A percentile compares a stretch with the other conserved stretches of the same genome.
phyloP scores from a whole-genome alignment of 2,329 filamentous ascomycete genomes.

The Keithomyces neogunnii region DNA sequence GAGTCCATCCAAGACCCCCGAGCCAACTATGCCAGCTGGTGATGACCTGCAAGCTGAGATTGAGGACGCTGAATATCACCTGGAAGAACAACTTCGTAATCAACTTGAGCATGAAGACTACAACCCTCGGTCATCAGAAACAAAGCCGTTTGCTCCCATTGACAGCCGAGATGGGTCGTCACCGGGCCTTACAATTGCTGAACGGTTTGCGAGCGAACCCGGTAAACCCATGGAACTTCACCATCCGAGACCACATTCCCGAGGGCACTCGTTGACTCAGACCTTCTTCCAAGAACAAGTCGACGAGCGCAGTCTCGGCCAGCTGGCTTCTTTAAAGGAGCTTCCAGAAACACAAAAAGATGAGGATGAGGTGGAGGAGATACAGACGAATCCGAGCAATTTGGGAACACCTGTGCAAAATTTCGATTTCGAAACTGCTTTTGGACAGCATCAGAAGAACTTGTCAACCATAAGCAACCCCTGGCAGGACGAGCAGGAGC shows the following conservation, averaged over 20 bases:
- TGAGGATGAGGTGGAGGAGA: slow-evolving; percentile 49
- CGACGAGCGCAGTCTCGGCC: slow-evolving; percentile 29
- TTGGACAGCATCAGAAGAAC: slow-evolving; percentile 43
- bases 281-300: slow-evolving; percentile 43
- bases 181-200: slow-evolving; percentile 38
- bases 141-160: slow-evolving; percentile 16
- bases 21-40: slow-evolving; percentile 36
- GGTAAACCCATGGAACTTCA: slow-evolving; percentile 52
- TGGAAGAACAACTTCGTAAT: slow-evolving; percentile 71
- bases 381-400: slow-evolving; percentile 68
- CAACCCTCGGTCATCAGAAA: slow-evolving; percentile 44
- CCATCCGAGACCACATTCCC: slow-evolving; percentile 65
- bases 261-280: slow-evolving; percentile 63
- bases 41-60: slow-evolving; percentile 81
- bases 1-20: slow-evolving; percentile 46
- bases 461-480: slow-evolving; percentile 54
- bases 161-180: slow-evolving; percentile 40
- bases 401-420: slow-evolving; percentile 53
- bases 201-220: slow-evolving; percentile 44
- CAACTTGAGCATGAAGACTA: slow-evolving; percentile 74
- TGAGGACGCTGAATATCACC: slow-evolving; percentile 76
- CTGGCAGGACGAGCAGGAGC: slow-evolving; percentile 44
- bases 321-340: slow-evolving; percentile 31
- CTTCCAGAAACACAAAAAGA: slow-evolving; percentile 31
- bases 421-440: slow-evolving; percentile 35